A percentile compares a stretch with the other conserved stretches of the same genome.
These are phyloP conservation scores for Phyllostachys edulis DNA, from an alignment of 176 grass and related monocot species.

Conservation along the genomic window DNA sequence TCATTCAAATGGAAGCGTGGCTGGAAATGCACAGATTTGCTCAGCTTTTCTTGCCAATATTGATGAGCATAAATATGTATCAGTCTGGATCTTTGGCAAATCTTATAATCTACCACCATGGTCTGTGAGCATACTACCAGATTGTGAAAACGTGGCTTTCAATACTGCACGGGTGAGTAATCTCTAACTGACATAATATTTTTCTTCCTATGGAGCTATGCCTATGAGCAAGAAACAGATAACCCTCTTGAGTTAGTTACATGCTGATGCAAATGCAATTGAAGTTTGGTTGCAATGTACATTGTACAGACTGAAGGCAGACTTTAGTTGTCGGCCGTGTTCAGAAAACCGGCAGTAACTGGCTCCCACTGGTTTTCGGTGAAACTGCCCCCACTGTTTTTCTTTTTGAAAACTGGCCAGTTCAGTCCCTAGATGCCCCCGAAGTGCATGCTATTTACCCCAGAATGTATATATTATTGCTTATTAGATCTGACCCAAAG, in stretches of 20 bases:
- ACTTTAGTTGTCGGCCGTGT: neutral
- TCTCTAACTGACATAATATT: neutral
- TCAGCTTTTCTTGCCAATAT: slow-evolving; percentile 97
- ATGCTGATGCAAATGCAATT: neutral
- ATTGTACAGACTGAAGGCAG: neutral
- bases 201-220: slow-evolving; percentile 7
- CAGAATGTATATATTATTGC: too few relatives aligned
- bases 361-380: neutral
- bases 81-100: slow-evolving; percentile 76
- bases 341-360: neutral
- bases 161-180: slow-evolving; percentile 80
- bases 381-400: neutral
- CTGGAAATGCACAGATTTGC: slow-evolving; percentile 62
- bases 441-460: too few relatives aligned
- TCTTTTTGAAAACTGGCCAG: neutral
- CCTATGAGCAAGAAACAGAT: neutral
- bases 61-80: slow-evolving; percentile 81
- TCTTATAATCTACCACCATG: slow-evolving; percentile 79
- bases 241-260: neutral
- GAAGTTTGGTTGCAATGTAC: neutral
- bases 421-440: too few relatives aligned
- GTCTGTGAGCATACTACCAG: slow-evolving; percentile 96
- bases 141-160: slow-evolving; percentile 83
- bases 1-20: slow-evolving; percentile 56
- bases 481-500: too few relatives aligned